Evolutionary conservation across 1,284 basidiomycete genomes (phyloP), one percentile per base, ranked within the genome.

Genomic region (Cutaneotrichosporon sp.): DNA sequence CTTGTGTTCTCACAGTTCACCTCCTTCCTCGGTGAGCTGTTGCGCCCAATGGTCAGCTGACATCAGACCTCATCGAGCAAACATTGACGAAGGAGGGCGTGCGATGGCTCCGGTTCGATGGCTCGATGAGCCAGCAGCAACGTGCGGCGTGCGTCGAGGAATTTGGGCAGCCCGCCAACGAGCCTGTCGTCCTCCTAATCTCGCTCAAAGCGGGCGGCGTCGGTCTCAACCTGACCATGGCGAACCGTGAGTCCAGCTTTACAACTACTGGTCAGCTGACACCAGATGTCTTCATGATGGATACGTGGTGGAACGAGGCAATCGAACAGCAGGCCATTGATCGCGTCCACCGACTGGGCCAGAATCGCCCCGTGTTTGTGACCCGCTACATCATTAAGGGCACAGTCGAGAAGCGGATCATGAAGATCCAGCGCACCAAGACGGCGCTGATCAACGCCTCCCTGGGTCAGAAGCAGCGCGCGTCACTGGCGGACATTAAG

Each of bases 141-240:
- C 85, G 93, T 47, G 88, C 85, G 38, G 84, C 83, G 6, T 87
- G 91, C 0, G 84, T 99, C 54, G 81, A 86, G 67, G 85, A 86
- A 64, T 95, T 94, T 82, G 89, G 87, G 69, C 79, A 83, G 33
- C 79, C 84, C 3, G 87, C 85, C 2, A 81, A 84, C 45, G 87
- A 86, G 65, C 87, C 90, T 0, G 87, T 90, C 69, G 84, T 99
- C 13, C 80, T 98, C 51, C 86, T 97, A 53, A 85, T 98, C 62
- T 95, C 92, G 71, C 80, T 97, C 72, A 93, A 94, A 74, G 95
- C 95, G 0, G 95, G 95, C 22, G 95, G 95, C 13, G 94, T 97
- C 6, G 95, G 95, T 11, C 76, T 93, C 60, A 93, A 94, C 55
- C 59, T 80, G 89, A 77, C 71, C 20, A 75, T 75, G 70, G 75